Evolutionary conservation across 1,284 basidiomycete genomes (phyloP), one percentile per base, ranked within the genome.

Genomic region (Peniophora sp.): DNA sequence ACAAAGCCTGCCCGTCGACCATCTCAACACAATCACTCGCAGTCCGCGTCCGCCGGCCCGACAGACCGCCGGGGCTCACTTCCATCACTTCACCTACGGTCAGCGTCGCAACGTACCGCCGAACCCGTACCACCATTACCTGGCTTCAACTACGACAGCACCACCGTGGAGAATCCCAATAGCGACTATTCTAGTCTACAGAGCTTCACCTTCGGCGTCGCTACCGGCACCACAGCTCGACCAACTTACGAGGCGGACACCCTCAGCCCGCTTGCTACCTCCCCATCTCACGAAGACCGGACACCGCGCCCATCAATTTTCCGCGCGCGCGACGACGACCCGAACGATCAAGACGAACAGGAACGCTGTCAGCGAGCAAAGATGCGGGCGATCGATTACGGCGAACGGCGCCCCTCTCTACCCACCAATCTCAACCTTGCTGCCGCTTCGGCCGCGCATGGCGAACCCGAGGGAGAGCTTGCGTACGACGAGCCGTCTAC

Each of bases 371-470:
- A 57, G 24, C 64, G 72, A 47, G 67, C 70, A 3, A 74, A 73
- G 57, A 72, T 74, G 68, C 69, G 73, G 24, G 72, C 73, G 12
- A 71, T 73, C 51, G 72, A 73, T 57, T 72, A 74, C 52, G 73
- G 73, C 42, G 67, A 63, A 12, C 62, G 72, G n/a, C 57, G 73
- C 41, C 71, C 74, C 8, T 74, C 73, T 17, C 62, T 73, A 48
- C 71, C 73, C 8, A 67, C 65, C 39, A 73, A 72, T 50, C 52
- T 49, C 32, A 47, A 55, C 49, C 32, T 46, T 32, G 6, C 41
- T 15, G 23, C 52, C 27, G 36, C 12, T 34, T 36, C 37, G 15
- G 41, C 12, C 17, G 12, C 50, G 2, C 47, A 49, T 20, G 35
- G n/a, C 24, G 14, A 23, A n/a, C 22, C 41, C 24, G 37, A 32